Evolutionary conservation across 441 rosid genomes (phyloP).

Genomic region (Rhodomyrtus psidioides): DNA sequence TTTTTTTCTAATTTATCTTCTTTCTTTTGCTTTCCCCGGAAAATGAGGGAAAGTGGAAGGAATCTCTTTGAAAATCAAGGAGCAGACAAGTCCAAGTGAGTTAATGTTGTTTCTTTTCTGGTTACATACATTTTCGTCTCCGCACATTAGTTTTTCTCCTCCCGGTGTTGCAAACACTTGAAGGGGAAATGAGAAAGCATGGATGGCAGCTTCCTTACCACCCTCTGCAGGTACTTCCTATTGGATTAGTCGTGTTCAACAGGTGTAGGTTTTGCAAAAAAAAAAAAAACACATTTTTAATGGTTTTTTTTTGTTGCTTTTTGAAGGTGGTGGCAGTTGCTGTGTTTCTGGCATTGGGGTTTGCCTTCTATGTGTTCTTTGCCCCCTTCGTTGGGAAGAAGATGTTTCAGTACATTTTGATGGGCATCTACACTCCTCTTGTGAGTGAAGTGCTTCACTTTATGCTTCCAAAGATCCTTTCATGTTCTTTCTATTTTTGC

Average conservation of each 20-base stretch:
- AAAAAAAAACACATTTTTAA: not conserved
- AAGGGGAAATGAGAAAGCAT: conserved; percentile 76
- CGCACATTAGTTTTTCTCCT: not conserved
- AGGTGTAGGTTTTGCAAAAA: not conserved
- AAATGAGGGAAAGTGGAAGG: conserved; percentile 38
- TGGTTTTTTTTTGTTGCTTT: not conserved
- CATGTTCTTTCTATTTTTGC: not conserved
- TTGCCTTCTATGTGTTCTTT: conserved; percentile 97
- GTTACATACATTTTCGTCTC: not conserved
- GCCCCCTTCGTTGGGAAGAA: conserved; percentile 94
- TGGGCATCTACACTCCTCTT: conserved; percentile 93
- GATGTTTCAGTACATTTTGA: conserved; percentile 64
- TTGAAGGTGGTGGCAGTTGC: conserved; percentile 96
- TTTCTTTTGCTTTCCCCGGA: conserved; percentile 6
- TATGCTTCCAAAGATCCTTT: not conserved
- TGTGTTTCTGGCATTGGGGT: conserved; percentile 94
- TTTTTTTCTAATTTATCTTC: conserved; percentile 9
- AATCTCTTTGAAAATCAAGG: not conserved
- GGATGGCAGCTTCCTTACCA: conserved; percentile 99
- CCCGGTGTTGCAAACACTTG: conserved; percentile 22
- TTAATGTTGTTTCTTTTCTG: conserved; percentile 15
- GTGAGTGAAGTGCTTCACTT: conserved; percentile 31
- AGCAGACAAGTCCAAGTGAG: not conserved
- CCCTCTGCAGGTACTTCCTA: conserved; percentile 73
- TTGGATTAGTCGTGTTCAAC: not conserved